phyloP scores from a whole-genome alignment of 768 basidiomycete species.

The Glaciozyma martinii region DNA sequence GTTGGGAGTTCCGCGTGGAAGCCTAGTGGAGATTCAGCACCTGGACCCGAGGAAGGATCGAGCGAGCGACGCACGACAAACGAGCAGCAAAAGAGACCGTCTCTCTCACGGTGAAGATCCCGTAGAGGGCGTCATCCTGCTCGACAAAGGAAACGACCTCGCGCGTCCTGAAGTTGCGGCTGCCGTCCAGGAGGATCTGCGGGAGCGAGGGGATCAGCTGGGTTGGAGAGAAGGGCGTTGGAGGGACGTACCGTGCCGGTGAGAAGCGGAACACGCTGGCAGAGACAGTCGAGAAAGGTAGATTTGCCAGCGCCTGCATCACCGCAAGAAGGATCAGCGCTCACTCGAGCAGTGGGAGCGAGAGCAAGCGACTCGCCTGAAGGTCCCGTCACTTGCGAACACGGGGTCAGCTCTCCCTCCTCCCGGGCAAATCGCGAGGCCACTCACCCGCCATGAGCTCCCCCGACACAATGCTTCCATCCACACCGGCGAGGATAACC shows the following conservation, averaged over 20 bases:
- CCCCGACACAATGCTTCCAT: too few relatives aligned
- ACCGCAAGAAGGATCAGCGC: too few relatives aligned
- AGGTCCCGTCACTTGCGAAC: conserved; percentile 26
- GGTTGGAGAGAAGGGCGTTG: background rate
- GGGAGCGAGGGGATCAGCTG: background rate
- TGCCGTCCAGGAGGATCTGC: conserved; percentile 33
- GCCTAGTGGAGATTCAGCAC: background rate
- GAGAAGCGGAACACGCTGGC: conserved; percentile 34
- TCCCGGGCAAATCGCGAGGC: too few relatives aligned
- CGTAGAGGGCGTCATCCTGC: conserved; percentile 54
- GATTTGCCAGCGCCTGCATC: conserved; percentile 38
- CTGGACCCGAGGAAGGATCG: background rate
- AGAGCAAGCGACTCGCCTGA: background rate
- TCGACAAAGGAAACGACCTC: conserved; percentile 50
- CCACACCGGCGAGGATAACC: too few relatives aligned
- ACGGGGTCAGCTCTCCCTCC: background rate
- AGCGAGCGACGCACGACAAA: conserved; percentile 45
- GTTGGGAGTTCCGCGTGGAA: conserved; percentile 26
- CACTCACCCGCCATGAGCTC: too few relatives aligned
- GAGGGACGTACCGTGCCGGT: conserved; percentile 1
- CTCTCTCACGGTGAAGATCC: conserved; percentile 53
- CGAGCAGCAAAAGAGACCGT: conserved; percentile 50
- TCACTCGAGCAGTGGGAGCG: too few relatives aligned
- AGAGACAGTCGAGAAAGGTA: conserved; percentile 40
- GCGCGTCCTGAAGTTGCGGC: conserved; percentile 37